A percentile compares a stretch with the other conserved stretches of the same genome.
Conservation (phyloP, 805 yeast species). For the Yamadazyma paraphyllophila region DNA sequence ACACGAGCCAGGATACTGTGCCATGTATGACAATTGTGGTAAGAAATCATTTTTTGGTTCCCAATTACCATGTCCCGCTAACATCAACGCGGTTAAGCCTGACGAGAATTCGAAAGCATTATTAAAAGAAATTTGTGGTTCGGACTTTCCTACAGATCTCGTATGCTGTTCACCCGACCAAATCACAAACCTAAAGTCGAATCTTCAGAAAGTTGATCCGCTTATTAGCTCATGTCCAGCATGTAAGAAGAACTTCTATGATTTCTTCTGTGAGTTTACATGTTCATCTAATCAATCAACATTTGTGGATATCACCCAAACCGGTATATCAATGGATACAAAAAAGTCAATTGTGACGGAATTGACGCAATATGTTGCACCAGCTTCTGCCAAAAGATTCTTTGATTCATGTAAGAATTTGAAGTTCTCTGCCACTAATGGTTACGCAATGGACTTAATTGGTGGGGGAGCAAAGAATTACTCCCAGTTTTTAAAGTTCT, state of each 20-base stretch:
- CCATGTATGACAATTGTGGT: conserved; percentile 70
- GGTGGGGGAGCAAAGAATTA: conserved; percentile 95
- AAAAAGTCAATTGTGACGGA: conserved; percentile 67
- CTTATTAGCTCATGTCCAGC: conserved; percentile 71
- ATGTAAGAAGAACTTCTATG: conserved; percentile 79
- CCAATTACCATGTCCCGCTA: conserved; percentile 74
- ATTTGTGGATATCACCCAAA: conserved; percentile 66
- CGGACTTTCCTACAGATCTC: conserved; percentile 50
- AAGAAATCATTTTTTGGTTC: conserved; percentile 75
- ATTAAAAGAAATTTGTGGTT: conserved; percentile 69
- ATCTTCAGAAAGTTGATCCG: conserved; percentile 43
- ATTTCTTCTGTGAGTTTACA: conserved; percentile 82
- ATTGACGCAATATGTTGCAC: conserved; percentile 59
- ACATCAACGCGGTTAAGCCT: conserved; percentile 48
- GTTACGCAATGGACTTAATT: conserved; percentile 92
- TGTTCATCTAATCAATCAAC: conserved; percentile 82
- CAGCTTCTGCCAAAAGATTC: conserved; percentile 58
- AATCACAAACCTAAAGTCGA: conserved; percentile 50
- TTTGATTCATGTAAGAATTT: conserved; percentile 85
- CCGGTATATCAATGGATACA: conserved; percentile 46
- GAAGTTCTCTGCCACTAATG: conserved; percentile 92
- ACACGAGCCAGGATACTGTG: conserved; percentile 48
- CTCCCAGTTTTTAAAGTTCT: conserved; percentile 71
- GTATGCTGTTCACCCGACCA: conserved; percentile 77
- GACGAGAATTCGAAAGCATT: conserved; percentile 41